Evolutionary conservation across 2,329 filamentous ascomycete species (phyloP).

Genomic region (Daldinia sp.): DNA sequence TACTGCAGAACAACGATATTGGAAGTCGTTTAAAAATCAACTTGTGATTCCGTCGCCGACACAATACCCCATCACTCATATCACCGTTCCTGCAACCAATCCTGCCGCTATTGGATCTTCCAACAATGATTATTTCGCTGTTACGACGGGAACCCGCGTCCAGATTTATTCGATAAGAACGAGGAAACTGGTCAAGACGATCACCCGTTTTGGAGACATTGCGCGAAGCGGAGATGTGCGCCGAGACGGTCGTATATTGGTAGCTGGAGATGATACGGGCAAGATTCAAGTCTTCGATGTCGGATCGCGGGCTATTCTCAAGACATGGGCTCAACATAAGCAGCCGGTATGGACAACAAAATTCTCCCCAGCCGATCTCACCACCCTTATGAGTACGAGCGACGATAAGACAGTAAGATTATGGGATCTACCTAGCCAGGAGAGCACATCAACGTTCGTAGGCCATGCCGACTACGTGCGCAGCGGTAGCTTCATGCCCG

Average conservation of each 20-base stretch:
- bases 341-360: slow-evolving; percentile 93
- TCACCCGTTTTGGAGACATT: slow-evolving; percentile 92
- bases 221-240: slow-evolving; percentile 91
- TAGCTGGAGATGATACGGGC: slow-evolving; percentile 91
- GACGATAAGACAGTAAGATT: slow-evolving; percentile 93
- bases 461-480: slow-evolving; percentile 96
- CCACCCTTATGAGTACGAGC: slow-evolving; percentile 86
- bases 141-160: slow-evolving; percentile 93
- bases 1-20: slow-evolving; percentile 95
- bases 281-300: slow-evolving; percentile 96
- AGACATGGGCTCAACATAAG: slow-evolving; percentile 95
- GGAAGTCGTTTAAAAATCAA: slow-evolving; percentile 94
- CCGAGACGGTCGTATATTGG: slow-evolving; percentile 86
- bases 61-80: slow-evolving; percentile 89
- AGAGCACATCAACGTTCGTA: slow-evolving; percentile 80
- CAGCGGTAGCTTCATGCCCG: slow-evolving; percentile 86
- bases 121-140: slow-evolving; percentile 82
- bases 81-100: slow-evolving; percentile 74
- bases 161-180: slow-evolving; percentile 95
- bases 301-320: slow-evolving; percentile 86
- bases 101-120: slow-evolving; percentile 60
- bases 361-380: slow-evolving; percentile 91
- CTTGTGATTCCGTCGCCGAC: slow-evolving; percentile 91
- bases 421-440: slow-evolving; percentile 90
- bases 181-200: slow-evolving; percentile 91